A percentile compares a stretch with the other conserved stretches of the same genome.
These are phyloP conservation scores for Capronia coronata DNA, from an alignment of 2,329 filamentous ascomycete species.

Conservation along the genomic window DNA sequence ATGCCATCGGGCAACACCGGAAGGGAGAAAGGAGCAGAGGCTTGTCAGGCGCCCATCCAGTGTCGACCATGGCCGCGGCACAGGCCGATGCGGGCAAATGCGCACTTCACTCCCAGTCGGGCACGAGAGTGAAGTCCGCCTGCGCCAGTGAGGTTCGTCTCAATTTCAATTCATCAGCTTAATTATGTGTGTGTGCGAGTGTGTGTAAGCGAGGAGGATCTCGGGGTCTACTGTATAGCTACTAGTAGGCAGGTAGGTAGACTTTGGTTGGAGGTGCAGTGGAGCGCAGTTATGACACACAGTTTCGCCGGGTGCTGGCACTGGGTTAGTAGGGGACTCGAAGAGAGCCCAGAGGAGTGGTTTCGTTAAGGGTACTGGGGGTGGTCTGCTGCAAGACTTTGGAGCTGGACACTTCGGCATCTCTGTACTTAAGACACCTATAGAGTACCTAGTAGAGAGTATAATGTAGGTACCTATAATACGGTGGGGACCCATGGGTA, in stretches of 20 bases:
- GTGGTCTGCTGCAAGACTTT: background rate
- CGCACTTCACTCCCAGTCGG: constrained; percentile 8
- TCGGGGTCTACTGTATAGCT: no score
- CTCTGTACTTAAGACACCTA: no score
- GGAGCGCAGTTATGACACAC: constrained; percentile 22
- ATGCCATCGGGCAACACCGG: constrained; percentile 9
- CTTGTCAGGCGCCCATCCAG: constrained; percentile 8
- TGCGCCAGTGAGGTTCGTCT: no score
- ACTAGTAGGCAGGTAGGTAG: no score
- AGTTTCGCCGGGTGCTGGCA: constrained; percentile 7
- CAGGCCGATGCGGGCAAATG: constrained; percentile 7
- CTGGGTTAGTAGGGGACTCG: background rate
- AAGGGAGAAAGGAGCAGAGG: constrained; percentile 1
- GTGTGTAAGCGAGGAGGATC: constrained; percentile 8
- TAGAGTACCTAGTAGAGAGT: no score
- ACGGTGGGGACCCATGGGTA: no score
- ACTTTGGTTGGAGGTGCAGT: constrained; percentile 17
- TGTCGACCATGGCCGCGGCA: constrained; percentile 1
- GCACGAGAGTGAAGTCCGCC: no score
- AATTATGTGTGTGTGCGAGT: no score
- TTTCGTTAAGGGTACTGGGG: no score
- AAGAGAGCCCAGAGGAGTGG: background rate
- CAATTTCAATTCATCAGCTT: no score
- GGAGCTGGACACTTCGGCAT: no score
- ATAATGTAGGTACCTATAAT: no score